Evolutionary conservation across 148 eudicot genomes (phyloP).

Genomic region (Chenopodium suecicum): DNA sequence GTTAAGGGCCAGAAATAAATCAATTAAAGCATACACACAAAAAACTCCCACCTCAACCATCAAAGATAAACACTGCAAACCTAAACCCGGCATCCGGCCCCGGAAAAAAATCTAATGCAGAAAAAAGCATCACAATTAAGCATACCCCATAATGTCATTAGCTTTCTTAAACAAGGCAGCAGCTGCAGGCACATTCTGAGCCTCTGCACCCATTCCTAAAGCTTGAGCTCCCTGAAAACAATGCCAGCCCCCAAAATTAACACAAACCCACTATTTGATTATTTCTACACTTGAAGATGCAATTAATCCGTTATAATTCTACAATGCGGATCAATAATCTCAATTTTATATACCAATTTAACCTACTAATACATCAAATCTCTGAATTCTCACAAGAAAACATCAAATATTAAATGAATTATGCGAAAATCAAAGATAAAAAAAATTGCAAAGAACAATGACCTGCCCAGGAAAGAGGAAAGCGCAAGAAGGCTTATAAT

Average conservation of each 20-base stretch:
- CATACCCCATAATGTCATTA: constrained; percentile 85
- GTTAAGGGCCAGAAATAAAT: neutral
- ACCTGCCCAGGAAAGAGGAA: constrained; percentile 98
- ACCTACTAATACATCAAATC: neutral
- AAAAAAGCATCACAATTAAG: neutral
- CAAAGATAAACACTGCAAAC: neutral
- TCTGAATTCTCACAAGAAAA: neutral
- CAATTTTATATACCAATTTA: neutral
- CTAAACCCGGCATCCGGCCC: neutral
- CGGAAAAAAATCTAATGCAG: neutral
- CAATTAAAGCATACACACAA: constrained; percentile 6
- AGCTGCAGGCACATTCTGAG: constrained; percentile 87
- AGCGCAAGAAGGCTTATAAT: constrained; percentile 65
- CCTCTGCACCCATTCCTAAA: constrained; percentile 90
- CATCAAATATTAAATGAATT: neutral
- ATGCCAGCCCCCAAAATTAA: neutral
- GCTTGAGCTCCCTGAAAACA: constrained; percentile 88
- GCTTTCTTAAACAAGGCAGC: constrained; percentile 77
- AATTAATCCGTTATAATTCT: neutral
- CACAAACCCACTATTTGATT: neutral
- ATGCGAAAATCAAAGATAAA: neutral
- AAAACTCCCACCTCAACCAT: neutral
- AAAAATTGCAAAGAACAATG: neutral
- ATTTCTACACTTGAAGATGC: neutral
- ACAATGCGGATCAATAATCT: neutral